Percentiles rank a stretch among this genome's conserved stretches.
phyloP scores from a whole-genome alignment of 129 eudicot species.

The Oenanthe sinensis region DNA sequence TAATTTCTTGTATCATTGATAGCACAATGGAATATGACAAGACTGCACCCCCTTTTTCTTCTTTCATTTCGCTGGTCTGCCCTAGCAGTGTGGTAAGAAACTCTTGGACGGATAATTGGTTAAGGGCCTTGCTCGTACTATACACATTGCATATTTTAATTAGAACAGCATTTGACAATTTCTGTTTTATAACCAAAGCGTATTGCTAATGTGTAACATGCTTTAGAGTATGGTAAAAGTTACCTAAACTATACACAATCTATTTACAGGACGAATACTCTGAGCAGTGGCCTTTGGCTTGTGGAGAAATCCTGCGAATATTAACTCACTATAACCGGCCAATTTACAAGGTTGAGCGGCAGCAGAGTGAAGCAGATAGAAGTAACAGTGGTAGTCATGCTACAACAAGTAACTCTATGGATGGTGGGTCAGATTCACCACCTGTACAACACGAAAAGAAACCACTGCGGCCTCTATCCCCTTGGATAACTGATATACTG shows the following conservation, averaged over 20 bases:
- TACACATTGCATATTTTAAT: not conserved
- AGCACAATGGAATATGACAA: slow-evolving; percentile 75
- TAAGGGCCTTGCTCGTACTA: not conserved
- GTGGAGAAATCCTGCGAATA: slow-evolving; percentile 88
- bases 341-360: slow-evolving; percentile 62
- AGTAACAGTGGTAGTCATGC: slow-evolving; percentile 62
- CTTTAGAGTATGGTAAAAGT: not conserved
- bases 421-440: slow-evolving; percentile 31
- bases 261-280: slow-evolving; percentile 82
- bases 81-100: slow-evolving; percentile 63
- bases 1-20: slow-evolving; percentile 80
- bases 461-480: slow-evolving; percentile 84
- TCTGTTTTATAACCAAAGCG: not conserved
- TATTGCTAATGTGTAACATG: not conserved
- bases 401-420: slow-evolving; percentile 50
- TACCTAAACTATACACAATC: not conserved
- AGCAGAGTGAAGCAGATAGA: slow-evolving; percentile 45
- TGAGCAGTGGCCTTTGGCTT: slow-evolving; percentile 97
- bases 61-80: slow-evolving; percentile 81
- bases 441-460: slow-evolving; percentile 57
- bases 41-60: slow-evolving; percentile 74
- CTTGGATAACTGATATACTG: slow-evolving; percentile 94
- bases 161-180: not conserved
- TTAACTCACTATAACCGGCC: slow-evolving; percentile 95
- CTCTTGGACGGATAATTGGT: not conserved